Evolutionary conservation across 148 eudicot species (phyloP), one percentile per base, ranked within the genome.

Genomic region (Rhododendron henanense): DNA sequence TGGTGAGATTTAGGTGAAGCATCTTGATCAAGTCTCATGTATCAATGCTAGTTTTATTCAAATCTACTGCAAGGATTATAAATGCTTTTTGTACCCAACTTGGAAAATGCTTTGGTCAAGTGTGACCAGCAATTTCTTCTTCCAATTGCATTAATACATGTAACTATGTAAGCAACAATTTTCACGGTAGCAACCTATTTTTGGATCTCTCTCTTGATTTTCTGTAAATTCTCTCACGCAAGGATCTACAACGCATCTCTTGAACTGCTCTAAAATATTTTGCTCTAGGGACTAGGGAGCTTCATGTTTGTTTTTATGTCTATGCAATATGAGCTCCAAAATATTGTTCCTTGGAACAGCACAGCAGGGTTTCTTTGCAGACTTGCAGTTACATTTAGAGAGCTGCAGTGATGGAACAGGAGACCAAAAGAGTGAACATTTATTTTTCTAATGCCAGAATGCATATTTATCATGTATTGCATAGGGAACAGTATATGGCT

Each of bases 331-430:
- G 18, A 63, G 71, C 35, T 28, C 45, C 37, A 33, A 45, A 41
- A 71, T 83, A 7, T 3, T 83, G 37, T 69, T 65, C 23, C 28
- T 48, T 15, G 78, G 44, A 84, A 39, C 65, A n/a, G 28, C 47
- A 50, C 39, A 33, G 33, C 11, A 18, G 25, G 47, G 31, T 9
- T 73, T 18, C 11, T 71, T 83, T 71, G 10, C 67, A 21, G 67
- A 65, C 71, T 65, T 69, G 18, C 75, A 83, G 37, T 65, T n/a
- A 23, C 33, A 83, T 67, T 83, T 25, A 45, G 85, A 41, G 76
- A 39, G 75, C 37, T 83, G 85, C 57, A 7, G 18, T 37, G 39
- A 44, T 11, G 78, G 10, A 82, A 44, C 48, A 76, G 7, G 19
- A 69, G 31, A 28, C 39, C 61, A 28, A 47, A 16, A 67, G 78